Evolutionary conservation across 139 green algal species (phyloP), one percentile per base, ranked within the genome.

Genomic region (Coelastrella sp.): DNA sequence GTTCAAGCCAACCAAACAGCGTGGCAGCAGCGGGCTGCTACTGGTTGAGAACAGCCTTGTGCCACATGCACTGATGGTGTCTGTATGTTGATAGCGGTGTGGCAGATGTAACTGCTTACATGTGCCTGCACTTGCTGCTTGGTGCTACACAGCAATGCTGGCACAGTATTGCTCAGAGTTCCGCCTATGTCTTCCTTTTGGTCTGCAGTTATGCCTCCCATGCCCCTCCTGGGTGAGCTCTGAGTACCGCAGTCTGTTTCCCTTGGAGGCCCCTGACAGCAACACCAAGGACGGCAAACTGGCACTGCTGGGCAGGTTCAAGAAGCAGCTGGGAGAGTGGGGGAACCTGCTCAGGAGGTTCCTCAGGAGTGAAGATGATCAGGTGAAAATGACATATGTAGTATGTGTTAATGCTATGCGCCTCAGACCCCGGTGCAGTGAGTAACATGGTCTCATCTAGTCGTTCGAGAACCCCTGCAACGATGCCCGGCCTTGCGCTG

Each of bases 341-440:
- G 83, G 83, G 47, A 78, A 89, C 1, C 90, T 99, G 89, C 90
- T 99, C 76, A 90, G 96, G 75, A 93, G 94, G 20, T 99, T 99
- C 88, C 93, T 99, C 13, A 89, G 93, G 7, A 92, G 66, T 2
- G 94, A 98, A 61, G 97, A 99, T 68, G 97, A 99, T 83, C 95
- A 98, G 93, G 95, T 96, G 76, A n/a, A 16, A 19, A 7, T 8
- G 23, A 22, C 61, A 79, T 85, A 10, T 61, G n/a, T 73, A 61
- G 3, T 14, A 22, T 58, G 66, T 65, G 75, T 10, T 89, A 68
- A n/a, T n/a, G n/a, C n/a, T n/a, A n/a, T n/a, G n/a, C n/a, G n/a
- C n/a, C n/a, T n/a, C n/a, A n/a, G n/a, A n/a, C n/a, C n/a, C n/a
- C n/a, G n/a, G n/a, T n/a, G n/a, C n/a, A n/a, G n/a, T n/a, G n/a